Evolutionary conservation across 805 yeast genomes (phyloP), one percentile per base, ranked within the genome.

Genomic region (Tetrapisispora phaffii): DNA sequence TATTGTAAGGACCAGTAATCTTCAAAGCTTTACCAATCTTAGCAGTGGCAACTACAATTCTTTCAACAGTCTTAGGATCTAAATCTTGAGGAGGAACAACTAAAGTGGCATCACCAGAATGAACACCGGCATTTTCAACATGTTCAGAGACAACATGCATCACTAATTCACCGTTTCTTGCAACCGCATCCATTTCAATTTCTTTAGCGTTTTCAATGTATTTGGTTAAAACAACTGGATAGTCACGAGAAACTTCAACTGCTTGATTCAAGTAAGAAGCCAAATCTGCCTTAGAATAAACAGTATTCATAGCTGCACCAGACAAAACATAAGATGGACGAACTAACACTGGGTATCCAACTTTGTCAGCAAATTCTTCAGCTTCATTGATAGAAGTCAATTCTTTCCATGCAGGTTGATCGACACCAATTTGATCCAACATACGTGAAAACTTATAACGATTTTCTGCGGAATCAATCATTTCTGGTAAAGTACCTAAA

Each of bases 381-480:
- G 98, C 97, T 67, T 90, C 97, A 34, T 75, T 86, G 47, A 87
- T 74, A 21, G 96, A 85, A 32, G 97, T 88, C 58, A 90, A 77
- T 68, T 90, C 98, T 68, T 89, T 90, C 98, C 98, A 90, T 33
- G 96, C 96, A 37, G 98, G 98, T 71, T 90, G 98, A 70, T 90
- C 98, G 52, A 90, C 97, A 46, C 95, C 96, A 60, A 90, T 90
- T 55, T 78, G 79, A 68, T 90, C 98, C 70, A 90, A 76, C 94
- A 90, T 88, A 70, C 96, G 85, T 37, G 96, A 87, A 73, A 90
- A 90, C 72, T 93, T 90, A 77, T 87, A 89, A 72, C 98, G 80
- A 71, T 90, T 89, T 74, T 90, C 98, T 52, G 98, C 98, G 50
- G 94, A 80, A 63, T 90, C 98, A 66, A 90, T 93, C 96, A 87